Percentiles rank a stretch among this genome's conserved stretches.
These are phyloP conservation scores for Lentinula guzmanii DNA, from an alignment of 768 basidiomycete species.

Conservation along the genomic window DNA sequence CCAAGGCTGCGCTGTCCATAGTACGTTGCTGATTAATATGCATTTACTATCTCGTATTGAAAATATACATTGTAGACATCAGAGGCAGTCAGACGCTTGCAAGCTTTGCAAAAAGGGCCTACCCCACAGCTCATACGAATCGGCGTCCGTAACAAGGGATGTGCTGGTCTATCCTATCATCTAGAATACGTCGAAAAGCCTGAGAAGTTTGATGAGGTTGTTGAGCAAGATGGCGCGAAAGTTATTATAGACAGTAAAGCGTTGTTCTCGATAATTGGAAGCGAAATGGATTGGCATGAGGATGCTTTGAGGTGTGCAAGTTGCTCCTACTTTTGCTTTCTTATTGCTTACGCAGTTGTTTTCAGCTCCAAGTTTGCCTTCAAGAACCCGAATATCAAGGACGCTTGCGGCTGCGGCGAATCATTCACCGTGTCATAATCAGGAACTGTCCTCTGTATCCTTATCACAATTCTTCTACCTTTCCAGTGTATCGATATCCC, in stretches of 20 bases:
- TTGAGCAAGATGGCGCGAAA: slow-evolving; percentile 89
- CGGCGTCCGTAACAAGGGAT: slow-evolving; percentile 95
- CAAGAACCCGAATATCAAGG: slow-evolving; percentile 91
- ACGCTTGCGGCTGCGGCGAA: slow-evolving; percentile 93
- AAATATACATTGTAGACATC: slow-evolving; percentile 53
- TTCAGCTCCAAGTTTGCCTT: slow-evolving; percentile 73
- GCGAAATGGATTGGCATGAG: slow-evolving; percentile 99
- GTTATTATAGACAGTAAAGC: slow-evolving; percentile 97
- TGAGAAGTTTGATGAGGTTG: slow-evolving; percentile 91
- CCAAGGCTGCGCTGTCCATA: slow-evolving; percentile 73
- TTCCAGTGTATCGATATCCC: slow-evolving; percentile 6
- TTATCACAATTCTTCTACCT: not conserved
- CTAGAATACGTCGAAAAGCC: slow-evolving; percentile 92
- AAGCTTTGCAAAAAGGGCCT: slow-evolving; percentile 69
- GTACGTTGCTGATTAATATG: slow-evolving; percentile 33
- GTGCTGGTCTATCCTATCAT: slow-evolving; percentile 83
- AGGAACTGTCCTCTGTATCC: slow-evolving; percentile 10
- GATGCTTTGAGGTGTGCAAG: slow-evolving; percentile 72
- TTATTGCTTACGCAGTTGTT: slow-evolving; percentile 7
- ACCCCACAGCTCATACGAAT: slow-evolving; percentile 91
- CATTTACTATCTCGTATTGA: not conserved
- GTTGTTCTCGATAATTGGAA: slow-evolving; percentile 95
- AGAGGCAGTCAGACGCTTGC: slow-evolving; percentile 66
- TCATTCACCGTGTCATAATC: slow-evolving; percentile 67
- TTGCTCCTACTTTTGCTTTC: not conserved